phyloP scores from a whole-genome alignment of 306 rosid genomes.

The Ormosia emarginata region DNA sequence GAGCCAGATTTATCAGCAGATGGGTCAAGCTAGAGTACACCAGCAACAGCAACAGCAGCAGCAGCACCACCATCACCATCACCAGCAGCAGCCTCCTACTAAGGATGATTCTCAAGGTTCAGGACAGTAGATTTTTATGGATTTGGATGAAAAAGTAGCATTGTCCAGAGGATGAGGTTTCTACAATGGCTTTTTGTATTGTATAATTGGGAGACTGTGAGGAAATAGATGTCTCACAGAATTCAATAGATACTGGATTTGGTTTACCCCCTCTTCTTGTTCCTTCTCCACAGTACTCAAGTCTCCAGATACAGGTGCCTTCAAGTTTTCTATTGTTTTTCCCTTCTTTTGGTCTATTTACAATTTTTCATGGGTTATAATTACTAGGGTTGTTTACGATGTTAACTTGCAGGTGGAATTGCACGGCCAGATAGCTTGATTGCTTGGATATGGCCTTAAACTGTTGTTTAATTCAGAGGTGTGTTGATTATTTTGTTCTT shows the following conservation, averaged over 20 bases:
- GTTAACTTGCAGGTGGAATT: slow-evolving; percentile 72
- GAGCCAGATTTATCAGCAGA: slow-evolving; percentile 93
- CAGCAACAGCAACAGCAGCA: slow-evolving; percentile 47
- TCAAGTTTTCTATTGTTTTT: background rate
- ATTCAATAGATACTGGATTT: slow-evolving; percentile 63
- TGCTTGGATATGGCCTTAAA: slow-evolving; percentile 64
- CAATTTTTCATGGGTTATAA: background rate
- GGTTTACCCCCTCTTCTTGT: slow-evolving; percentile 48
- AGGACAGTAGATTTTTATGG: slow-evolving; percentile 50
- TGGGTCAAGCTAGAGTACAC: slow-evolving; percentile 76
- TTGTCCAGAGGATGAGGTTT: slow-evolving; percentile 47
- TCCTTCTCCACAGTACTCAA: slow-evolving; percentile 52
- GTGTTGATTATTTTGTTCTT: slow-evolving; percentile 75
- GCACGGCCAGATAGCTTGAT: slow-evolving; percentile 53
- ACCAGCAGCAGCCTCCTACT: slow-evolving; percentile 48
- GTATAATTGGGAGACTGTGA: slow-evolving; percentile 51
- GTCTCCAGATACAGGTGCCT: slow-evolving; percentile 66
- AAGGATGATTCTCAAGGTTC: slow-evolving; percentile 97
- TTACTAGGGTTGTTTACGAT: slow-evolving; percentile 25
- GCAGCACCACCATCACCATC: slow-evolving; percentile 46
- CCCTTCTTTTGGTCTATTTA: background rate
- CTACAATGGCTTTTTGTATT: slow-evolving; percentile 45
- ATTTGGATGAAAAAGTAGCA: slow-evolving; percentile 32
- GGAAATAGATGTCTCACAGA: slow-evolving; percentile 42
- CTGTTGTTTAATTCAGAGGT: slow-evolving; percentile 71